Conservation (phyloP, 75 land plant genomes). For the Pinus tabuliformis region DNA sequence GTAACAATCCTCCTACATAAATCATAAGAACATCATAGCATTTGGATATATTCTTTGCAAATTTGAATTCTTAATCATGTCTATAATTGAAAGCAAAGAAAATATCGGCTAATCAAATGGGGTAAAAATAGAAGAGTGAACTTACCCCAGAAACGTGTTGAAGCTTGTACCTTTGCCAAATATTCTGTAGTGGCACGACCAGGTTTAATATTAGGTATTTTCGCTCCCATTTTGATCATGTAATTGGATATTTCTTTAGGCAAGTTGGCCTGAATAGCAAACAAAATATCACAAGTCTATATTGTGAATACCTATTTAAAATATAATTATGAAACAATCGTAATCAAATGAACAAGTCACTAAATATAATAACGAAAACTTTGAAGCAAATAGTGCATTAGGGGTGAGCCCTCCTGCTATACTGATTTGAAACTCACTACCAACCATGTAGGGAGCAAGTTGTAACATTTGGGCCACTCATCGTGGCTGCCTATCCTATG, state of each 20-base stretch:
- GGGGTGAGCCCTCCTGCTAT: too few species aligned
- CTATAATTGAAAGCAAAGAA: conserved; percentile 2
- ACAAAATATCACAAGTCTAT: neutral
- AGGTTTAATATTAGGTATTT: conserved; percentile 89
- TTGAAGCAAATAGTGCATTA: neutral
- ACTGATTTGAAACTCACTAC: neutral
- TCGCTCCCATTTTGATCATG: conserved; percentile 95
- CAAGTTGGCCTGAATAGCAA: conserved; percentile 65
- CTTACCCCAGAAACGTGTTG: conserved; percentile 97
- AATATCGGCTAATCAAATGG: neutral
- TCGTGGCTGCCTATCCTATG: too few species aligned
- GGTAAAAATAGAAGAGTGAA: conserved; percentile 1
- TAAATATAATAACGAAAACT: neutral
- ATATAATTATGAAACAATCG: neutral
- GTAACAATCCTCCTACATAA: conserved; percentile 75
- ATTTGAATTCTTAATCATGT: neutral
- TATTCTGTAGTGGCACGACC: conserved; percentile 85
- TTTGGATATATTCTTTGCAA: neutral
- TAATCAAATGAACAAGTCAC: neutral
- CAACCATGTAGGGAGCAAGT: neutral
- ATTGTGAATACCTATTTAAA: neutral
- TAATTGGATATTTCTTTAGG: conserved; percentile 95
- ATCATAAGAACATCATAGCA: neutral
- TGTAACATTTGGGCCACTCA: too few species aligned
- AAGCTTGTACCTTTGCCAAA: conserved; percentile 83